These are phyloP conservation scores for Xerophyta viscosa DNA, from an alignment of 106 monocot species.

Conservation along the genomic window DNA sequence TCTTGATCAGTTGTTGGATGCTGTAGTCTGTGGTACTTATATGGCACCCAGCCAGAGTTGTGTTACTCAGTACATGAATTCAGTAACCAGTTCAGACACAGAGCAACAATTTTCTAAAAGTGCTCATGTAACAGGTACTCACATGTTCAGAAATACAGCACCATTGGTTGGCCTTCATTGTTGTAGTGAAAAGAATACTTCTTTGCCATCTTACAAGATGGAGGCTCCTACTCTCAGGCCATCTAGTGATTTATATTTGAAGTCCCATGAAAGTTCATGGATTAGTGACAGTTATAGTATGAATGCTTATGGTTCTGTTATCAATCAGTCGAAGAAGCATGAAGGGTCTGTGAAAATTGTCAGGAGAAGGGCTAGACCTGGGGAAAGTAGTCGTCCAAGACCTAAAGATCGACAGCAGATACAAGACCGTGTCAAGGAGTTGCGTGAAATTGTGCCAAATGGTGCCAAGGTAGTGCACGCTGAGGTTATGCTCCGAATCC, in stretches of 20 bases:
- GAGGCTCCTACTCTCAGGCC: conserved; percentile 21
- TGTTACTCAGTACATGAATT: conserved; percentile 4
- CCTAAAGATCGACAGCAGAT: conserved; percentile 97
- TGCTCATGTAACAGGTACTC: conserved; percentile 8
- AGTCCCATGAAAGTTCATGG: conserved; percentile 22
- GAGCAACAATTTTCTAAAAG: conserved; percentile 15
- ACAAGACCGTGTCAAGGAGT: conserved; percentile 92
- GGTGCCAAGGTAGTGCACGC: conserved; percentile 51
- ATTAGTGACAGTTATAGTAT: conserved; percentile 47
- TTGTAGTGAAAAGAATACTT: conserved; percentile 6
- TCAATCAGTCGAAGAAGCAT: conserved; percentile 24
- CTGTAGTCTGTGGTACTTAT: conserved; percentile 18
- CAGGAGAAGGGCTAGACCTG: conserved; percentile 81
- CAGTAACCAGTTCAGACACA: conserved; percentile 4
- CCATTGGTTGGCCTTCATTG: conserved; percentile 8
- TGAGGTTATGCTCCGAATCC: neutral
- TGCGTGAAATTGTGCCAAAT: conserved; percentile 90
- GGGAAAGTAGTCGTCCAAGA: conserved; percentile 82
- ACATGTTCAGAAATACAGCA: conserved; percentile 6
- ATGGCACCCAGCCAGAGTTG: conserved; percentile 18
- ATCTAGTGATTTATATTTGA: conserved; percentile 2
- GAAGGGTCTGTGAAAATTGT: conserved; percentile 39
- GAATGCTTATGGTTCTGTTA: conserved; percentile 29
- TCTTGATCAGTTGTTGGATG: conserved; percentile 42
- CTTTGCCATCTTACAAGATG: conserved; percentile 11